These are phyloP conservation scores for Neurospora sp. DNA, from an alignment of 495 filamentous ascomycete species.

Conservation along the genomic window DNA sequence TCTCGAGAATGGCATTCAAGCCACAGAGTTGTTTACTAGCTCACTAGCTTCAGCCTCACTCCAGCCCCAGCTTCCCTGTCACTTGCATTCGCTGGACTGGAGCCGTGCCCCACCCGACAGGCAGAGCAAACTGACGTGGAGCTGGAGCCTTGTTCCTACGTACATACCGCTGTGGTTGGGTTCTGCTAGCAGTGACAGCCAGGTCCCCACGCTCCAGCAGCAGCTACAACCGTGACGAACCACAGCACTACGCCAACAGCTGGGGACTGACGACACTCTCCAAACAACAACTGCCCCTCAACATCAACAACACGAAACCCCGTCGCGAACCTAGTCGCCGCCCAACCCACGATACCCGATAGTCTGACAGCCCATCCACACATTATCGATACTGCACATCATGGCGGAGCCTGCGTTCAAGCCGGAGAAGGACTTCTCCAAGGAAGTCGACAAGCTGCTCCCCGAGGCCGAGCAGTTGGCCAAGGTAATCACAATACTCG, in stretches of 20 bases:
- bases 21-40: not conserved
- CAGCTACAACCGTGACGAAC: conserved; percentile 1
- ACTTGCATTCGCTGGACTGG: not conserved
- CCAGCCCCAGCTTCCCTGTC: not conserved
- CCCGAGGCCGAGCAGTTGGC: conserved; percentile 81
- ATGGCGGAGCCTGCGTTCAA: conserved; percentile 43
- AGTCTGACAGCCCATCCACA: not conserved
- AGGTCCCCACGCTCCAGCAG: not conserved
- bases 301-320: not conserved
- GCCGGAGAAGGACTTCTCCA: conserved; percentile 69
- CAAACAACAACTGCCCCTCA: conserved; percentile 1
- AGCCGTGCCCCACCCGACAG: conserved; percentile 2
- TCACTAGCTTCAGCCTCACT: conserved; percentile 2
- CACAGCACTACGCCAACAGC: conserved; percentile 1
- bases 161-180: not conserved
- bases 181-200: not conserved
- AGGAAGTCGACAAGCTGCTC: conserved; percentile 84
- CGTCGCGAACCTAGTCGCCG: not conserved
- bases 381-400: conserved; percentile 5
- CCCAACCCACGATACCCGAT: not conserved
- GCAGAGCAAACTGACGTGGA: conserved; percentile 17
- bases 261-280: not conserved
- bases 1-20: not conserved
- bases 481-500: conserved; percentile 48
- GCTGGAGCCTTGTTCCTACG: conserved; percentile 2